Conservation (phyloP, 148 eudicot genomes). For the Amaranthus cruentus region DNA sequence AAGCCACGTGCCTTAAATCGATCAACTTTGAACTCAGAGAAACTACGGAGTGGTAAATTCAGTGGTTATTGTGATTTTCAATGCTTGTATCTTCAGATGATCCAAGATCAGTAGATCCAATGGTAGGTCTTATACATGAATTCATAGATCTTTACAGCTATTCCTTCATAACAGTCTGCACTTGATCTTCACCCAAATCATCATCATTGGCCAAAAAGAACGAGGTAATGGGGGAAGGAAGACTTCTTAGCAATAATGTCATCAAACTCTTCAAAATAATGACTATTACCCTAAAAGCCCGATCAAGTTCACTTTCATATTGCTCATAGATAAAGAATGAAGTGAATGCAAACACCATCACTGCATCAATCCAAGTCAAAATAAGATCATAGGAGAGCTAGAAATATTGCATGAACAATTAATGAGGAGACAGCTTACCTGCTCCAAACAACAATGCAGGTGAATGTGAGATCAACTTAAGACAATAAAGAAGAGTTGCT, state of each 20-base stretch:
- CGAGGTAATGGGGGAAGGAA: conserved; percentile 22
- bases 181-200: conserved; percentile 13
- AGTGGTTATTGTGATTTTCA: background rate
- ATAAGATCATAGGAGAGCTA: conserved; percentile 6
- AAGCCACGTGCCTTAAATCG: background rate
- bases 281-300: conserved; percentile 8
- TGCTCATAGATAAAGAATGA: conserved; percentile 79
- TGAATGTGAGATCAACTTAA: conserved; percentile 48
- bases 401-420: background rate
- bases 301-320: conserved; percentile 57
- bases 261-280: conserved; percentile 18
- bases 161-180: conserved; percentile 8
- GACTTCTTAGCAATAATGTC: conserved; percentile 26
- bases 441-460: conserved; percentile 44
- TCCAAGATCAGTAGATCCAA: conserved; percentile 5
- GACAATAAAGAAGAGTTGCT: conserved; percentile 43
- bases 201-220: conserved; percentile 22
- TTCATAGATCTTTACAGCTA: background rate
- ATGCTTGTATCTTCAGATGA: conserved; percentile 10
- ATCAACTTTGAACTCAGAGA: background rate
- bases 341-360: conserved; percentile 56
- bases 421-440: conserved; percentile 40
- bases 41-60: background rate
- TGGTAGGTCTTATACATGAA: background rate
- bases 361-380: conserved; percentile 39